Conservation (phyloP, 225 moss, liverwort and hornwort genomes). For the Climacium dendroides region DNA sequence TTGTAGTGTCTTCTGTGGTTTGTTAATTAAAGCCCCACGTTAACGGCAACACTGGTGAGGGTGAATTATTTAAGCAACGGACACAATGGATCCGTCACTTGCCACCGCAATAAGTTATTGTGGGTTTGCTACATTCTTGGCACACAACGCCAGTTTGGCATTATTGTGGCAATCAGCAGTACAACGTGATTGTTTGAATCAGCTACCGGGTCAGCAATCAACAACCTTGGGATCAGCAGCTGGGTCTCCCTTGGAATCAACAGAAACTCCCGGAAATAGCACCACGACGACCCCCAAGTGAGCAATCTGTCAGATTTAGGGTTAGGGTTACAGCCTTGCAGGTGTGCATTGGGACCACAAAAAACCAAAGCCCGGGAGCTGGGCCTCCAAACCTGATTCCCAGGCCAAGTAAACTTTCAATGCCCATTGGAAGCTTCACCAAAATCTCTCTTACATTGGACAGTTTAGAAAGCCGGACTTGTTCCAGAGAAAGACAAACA, state of each 20-base stretch:
- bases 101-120: not conserved
- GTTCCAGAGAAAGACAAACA: not conserved
- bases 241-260: not conserved
- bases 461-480: no score
- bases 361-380: not conserved
- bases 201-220: not conserved
- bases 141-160: not conserved
- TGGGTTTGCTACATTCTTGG: not conserved
- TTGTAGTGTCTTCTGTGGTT: not conserved
- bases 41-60: not conserved
- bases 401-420: not conserved
- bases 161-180: not conserved
- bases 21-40: not conserved
- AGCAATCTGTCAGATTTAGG: not conserved
- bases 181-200: not conserved
- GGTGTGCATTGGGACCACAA: not conserved
- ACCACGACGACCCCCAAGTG: not conserved
- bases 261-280: not conserved
- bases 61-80: not conserved
- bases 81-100: not conserved
- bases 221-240: no score
- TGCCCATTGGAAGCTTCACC: not conserved
- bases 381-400: no score
- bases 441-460: not conserved
- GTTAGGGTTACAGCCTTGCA: not conserved